Base-by-base conservation (phyloP, 164 flowering plant species). In the Vitis rupestris region DNA sequence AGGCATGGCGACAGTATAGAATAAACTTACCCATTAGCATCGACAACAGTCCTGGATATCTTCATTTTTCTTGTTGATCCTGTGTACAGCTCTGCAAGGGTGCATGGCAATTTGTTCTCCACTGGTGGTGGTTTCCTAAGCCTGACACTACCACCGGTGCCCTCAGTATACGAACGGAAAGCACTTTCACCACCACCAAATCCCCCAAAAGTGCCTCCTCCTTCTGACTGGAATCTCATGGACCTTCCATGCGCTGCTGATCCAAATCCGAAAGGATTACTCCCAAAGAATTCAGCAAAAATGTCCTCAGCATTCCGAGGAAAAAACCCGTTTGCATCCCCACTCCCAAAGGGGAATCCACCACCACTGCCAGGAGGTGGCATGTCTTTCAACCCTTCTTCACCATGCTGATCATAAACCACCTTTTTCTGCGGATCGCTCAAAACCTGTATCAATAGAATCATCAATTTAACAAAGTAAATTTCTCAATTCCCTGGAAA, bases 1-100 rank as follows among this genome's bases (percentile, higher is more conserved):
- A 57, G 27, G 27, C 27, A 23, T 23, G 27, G 27, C 27, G 27
- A 23, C 27, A 23, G 27, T 1, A 50, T 16, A n/a, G n/a, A 47
- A 6, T 23, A 31, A 8, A 72, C 77, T 10, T 76, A 89, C 93
- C 93, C 90, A 61, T 78, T 80, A 15, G 71, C 78, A 81, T 81
- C 86, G 12, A 83, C 75, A 8, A 82, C 80, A 4, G 86, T 83
- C 68, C 93, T 81, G 11, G 93, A 89, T 48, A 89, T 85, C 83
- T 84, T 92, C 90, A 92, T 88, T 68, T 90, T 92, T 76, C 88
- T 82, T 1, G 85, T 86, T 23, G 92, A 82, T 57, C 97, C 97
- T 16, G 78, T 48, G 54, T 86, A 92, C 9, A 92, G 78, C 71
- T 92, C 97, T 70, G 83, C 91, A 64, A 92, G 87, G 69, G 73